Evolutionary conservation across 2,329 filamentous ascomycete genomes (phyloP).

Genomic region (Fusarium temperatum): DNA sequence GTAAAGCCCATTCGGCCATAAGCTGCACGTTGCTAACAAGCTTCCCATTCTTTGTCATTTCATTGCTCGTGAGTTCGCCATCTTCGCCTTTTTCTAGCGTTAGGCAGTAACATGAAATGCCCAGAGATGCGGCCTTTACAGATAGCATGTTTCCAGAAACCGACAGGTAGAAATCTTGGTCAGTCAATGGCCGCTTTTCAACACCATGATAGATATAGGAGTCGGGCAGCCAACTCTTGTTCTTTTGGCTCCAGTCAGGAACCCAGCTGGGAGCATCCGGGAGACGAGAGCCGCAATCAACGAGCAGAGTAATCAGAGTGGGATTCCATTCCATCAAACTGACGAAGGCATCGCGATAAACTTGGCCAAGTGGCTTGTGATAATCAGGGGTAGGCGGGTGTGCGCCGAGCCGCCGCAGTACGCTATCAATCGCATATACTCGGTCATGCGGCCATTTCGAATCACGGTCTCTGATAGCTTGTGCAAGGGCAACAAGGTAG

Average conservation of each 20-base stretch:
- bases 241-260: neutral
- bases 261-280: neutral
- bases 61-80: neutral
- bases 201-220: neutral
- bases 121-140: neutral
- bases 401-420: neutral
- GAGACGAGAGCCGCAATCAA: neutral
- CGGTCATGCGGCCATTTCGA: neutral
- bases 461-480: neutral
- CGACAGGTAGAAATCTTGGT: accelerated
- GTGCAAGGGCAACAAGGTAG: neutral
- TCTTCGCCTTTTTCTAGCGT: neutral
- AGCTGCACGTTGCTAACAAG: neutral
- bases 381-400: neutral
- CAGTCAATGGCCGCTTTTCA: neutral
- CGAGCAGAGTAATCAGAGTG: neutral
- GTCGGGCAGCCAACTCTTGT: neutral
- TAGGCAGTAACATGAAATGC: neutral
- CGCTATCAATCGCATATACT: neutral
- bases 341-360: neutral
- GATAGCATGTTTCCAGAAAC: neutral
- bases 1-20: neutral
- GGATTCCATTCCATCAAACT: neutral
- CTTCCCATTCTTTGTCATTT: neutral
- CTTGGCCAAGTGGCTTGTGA: accelerated